A percentile compares a stretch with the other conserved stretches of the same genome.
Evolutionary conservation across 176 grass and related monocot species (phyloP).

Genomic region (bread wheat (Triticum aestivum)): DNA sequence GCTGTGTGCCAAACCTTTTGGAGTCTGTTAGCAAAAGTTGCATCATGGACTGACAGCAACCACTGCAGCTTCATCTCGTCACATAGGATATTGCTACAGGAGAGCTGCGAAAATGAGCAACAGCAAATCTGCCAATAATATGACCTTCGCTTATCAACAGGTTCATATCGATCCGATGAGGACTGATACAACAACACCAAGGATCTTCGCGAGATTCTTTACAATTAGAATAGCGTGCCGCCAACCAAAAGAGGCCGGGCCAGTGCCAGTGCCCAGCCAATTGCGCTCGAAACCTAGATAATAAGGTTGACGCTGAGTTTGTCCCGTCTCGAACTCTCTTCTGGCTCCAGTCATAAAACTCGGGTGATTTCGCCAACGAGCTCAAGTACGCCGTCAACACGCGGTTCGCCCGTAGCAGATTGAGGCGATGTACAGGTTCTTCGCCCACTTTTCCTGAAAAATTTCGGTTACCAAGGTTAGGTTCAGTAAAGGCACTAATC

Average conservation of each 20-base stretch:
- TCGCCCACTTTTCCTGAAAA: conserved; percentile 76
- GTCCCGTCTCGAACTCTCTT: background rate
- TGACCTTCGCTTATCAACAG: conserved; percentile 7
- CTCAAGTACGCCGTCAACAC: conserved; percentile 35
- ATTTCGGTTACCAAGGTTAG: background rate
- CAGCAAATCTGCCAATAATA: background rate
- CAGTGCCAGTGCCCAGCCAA: background rate
- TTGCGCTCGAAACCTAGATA: background rate
- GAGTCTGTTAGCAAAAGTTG: background rate
- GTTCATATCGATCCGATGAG: background rate
- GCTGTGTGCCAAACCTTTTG: background rate
- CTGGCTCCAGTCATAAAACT: conserved; percentile 9
- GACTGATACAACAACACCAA: conserved; percentile 4
- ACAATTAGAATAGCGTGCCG: conserved; percentile 15
- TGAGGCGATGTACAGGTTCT: conserved; percentile 64
- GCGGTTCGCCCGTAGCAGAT: conserved; percentile 75
- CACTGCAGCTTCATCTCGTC: background rate
- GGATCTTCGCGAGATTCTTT: conserved; percentile 12
- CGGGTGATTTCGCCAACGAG: background rate
- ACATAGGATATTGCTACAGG: background rate
- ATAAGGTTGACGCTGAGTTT: background rate
- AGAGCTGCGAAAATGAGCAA: background rate
- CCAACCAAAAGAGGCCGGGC: conserved; percentile 10
- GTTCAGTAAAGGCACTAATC: background rate
- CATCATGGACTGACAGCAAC: background rate